Percentiles rank a stretch among this genome's conserved stretches.
Evolutionary conservation across 768 basidiomycete species (phyloP).

Genomic region (Suillus lakei): DNA sequence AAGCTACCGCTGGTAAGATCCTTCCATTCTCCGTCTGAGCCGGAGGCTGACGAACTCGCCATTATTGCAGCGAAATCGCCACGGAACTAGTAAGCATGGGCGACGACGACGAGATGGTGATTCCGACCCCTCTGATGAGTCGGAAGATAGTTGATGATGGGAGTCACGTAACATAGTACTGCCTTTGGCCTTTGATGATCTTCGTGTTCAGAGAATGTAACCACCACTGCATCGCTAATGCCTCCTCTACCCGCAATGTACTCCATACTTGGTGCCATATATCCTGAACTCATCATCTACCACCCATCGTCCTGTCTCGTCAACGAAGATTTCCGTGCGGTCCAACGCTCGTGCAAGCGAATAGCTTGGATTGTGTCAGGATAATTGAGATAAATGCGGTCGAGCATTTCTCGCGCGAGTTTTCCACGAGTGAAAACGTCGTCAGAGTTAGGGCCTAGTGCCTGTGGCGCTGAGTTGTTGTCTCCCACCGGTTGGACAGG

Average conservation of each 20-base stretch:
- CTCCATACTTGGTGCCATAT: conserved; percentile 12
- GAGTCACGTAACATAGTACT: conserved; percentile 16
- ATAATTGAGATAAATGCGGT: conserved; percentile 51
- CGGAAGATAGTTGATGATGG: conserved; percentile 54
- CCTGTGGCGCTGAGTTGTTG: conserved; percentile 23
- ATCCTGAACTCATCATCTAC: conserved; percentile 23
- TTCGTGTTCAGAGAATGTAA: conserved; percentile 9
- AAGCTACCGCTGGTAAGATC: conserved; percentile 80
- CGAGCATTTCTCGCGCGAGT: conserved; percentile 47
- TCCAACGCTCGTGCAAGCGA: conserved; percentile 39
- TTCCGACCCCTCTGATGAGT: conserved; percentile 72
- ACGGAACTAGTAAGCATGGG: conserved; percentile 68
- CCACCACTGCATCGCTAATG: conserved; percentile 14
- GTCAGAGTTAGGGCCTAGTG: conserved; percentile 20
- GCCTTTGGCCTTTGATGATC: conserved; percentile 12
- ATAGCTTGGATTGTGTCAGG: conserved; percentile 47
- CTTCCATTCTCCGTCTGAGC: conserved; percentile 25
- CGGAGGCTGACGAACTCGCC: conserved; percentile 27
- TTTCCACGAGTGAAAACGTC: conserved; percentile 28
- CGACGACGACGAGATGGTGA: conserved; percentile 59
- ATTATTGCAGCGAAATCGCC: conserved; percentile 71
- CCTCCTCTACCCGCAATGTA: conserved; percentile 31
- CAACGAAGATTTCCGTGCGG: conserved; percentile 28
- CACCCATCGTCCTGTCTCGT: conserved; percentile 15
- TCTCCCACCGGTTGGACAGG: conserved; percentile 47